Base-by-base conservation (phyloP, 2,329 filamentous ascomycete species). In the Colletotrichum sp. region DNA sequence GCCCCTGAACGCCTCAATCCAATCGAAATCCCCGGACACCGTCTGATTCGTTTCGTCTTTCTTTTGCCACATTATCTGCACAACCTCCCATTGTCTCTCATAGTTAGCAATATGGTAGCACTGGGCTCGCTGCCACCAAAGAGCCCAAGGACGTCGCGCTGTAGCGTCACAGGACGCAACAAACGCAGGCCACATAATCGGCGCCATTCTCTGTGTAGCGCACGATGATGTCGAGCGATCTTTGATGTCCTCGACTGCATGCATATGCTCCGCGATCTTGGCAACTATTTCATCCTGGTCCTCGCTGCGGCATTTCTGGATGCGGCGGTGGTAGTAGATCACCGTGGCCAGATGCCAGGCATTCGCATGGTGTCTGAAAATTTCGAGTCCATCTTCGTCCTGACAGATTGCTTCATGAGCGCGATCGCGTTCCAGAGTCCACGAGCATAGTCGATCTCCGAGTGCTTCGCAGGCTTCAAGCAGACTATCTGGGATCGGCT, bases 111-210 rank as follows among this genome's bases (percentile, higher is more conserved):
- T 34, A 4, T 36, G 70, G 32, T 72, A 72, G 16, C 34, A 38
- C 16, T 8, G 24, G 4, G 38, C 64, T 28, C 70, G 32, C 21
- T 60, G 21, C 69, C 69, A 66, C 69, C 69, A 71, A 28, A 21
- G 24, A 43, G 36, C 18, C 69, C 69, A 71, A 21, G 48, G 30
- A 9, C 13, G 24, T 5, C 61, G 69, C 21, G 28, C 16, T 21
- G 13, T 12, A 6, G 69, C 69, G 13, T 71, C 69, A 21, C 69
- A 71, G 13, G 69, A 71, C 6, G 69, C 69, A 30, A 71, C 48
- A 16, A 71, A 71, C 0, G 69, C 60, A 4, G 69, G 69, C 69
- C 69, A 71, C 69, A 66, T 71, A 10, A 71, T 71, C 4, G 69
- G 69, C 1, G 69, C 69, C 61, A 58, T 71, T 3, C 30, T 66